Evolutionary conservation across 805 yeast species (phyloP).

Genomic region (Candida manassasensis): DNA sequence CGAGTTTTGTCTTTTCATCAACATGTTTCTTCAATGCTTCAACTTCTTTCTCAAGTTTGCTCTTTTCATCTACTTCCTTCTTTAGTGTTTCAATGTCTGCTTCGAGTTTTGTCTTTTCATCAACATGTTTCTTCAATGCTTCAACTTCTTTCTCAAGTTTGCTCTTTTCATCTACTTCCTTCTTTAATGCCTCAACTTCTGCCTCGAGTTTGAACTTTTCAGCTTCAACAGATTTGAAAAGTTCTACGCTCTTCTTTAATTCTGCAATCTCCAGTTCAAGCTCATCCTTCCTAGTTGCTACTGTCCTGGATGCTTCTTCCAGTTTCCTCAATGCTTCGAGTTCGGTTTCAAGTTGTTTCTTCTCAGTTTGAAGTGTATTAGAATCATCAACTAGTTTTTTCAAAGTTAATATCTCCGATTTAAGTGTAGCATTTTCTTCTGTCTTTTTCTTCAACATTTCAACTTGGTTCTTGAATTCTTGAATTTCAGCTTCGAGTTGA

Average conservation of each 20-base stretch:
- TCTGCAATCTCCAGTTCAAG: background rate
- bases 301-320: background rate
- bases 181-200: conserved; percentile 6
- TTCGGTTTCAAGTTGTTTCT: conserved; percentile 2
- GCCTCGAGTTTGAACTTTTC: background rate
- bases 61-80: conserved; percentile 6
- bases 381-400: conserved; percentile 6
- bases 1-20: too few relatives aligned
- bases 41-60: background rate
- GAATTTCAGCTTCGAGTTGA: conserved; percentile 7
- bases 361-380: conserved; percentile 2
- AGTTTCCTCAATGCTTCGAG: conserved; percentile 4
- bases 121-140: background rate
- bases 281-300: background rate
- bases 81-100: conserved; percentile 5
- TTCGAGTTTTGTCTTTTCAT: conserved; percentile 5
- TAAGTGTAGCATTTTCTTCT: background rate
- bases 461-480: conserved; percentile 3
- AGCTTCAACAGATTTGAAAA: background rate
- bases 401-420: conserved; percentile 5
- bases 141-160: background rate
- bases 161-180: conserved; percentile 3
- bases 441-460: background rate
- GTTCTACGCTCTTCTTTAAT: background rate
- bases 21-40: background rate